Percentiles rank a stretch among this genome's conserved stretches.
Evolutionary conservation across 176 grass and related monocot genomes (phyloP).

Genomic region (Ananas comosus): DNA sequence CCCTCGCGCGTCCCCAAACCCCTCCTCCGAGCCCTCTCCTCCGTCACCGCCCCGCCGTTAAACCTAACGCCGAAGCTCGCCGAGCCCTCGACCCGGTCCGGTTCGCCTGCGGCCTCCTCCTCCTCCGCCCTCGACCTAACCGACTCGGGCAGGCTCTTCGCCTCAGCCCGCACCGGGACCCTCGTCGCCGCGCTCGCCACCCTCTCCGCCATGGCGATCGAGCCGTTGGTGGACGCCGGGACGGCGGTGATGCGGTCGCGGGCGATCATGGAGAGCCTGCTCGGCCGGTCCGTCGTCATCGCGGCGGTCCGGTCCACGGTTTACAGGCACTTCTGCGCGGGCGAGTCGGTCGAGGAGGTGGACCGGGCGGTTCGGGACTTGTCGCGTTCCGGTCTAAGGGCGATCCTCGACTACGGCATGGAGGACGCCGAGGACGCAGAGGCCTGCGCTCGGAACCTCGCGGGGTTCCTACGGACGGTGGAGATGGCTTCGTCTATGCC

Average conservation of each 20-base stretch:
- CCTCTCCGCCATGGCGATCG: conserved; percentile 52
- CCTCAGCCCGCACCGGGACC: conserved; percentile 33
- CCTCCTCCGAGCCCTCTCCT: not conserved
- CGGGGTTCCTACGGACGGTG: conserved; percentile 47
- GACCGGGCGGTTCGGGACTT: conserved; percentile 35
- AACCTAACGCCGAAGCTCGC: not conserved
- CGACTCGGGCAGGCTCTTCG: conserved; percentile 60
- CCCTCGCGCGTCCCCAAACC: not conserved
- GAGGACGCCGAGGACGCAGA: conserved; percentile 73
- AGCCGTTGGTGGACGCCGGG: conserved; percentile 50
- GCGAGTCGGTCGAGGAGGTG: conserved; percentile 60
- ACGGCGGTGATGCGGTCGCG: conserved; percentile 33
- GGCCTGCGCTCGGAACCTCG: conserved; percentile 56
- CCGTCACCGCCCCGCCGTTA: conserved; percentile 1
- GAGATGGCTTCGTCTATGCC: conserved; percentile 50
- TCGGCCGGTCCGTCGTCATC: conserved; percentile 10
- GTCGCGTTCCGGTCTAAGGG: conserved; percentile 43
- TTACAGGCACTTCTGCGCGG: conserved; percentile 63
- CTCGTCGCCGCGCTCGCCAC: conserved; percentile 50
- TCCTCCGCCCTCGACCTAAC: conserved; percentile 36
- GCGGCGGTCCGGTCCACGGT: conserved; percentile 51
- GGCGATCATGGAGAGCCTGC: conserved; percentile 27
- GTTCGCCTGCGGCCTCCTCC: not conserved
- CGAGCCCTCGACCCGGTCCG: not conserved
- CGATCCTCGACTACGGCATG: conserved; percentile 79